Percentiles rank a stretch among this genome's conserved stretches.
Conservation (phyloP, 192 early-diverging fungal species). For the Backusella westeae region DNA sequence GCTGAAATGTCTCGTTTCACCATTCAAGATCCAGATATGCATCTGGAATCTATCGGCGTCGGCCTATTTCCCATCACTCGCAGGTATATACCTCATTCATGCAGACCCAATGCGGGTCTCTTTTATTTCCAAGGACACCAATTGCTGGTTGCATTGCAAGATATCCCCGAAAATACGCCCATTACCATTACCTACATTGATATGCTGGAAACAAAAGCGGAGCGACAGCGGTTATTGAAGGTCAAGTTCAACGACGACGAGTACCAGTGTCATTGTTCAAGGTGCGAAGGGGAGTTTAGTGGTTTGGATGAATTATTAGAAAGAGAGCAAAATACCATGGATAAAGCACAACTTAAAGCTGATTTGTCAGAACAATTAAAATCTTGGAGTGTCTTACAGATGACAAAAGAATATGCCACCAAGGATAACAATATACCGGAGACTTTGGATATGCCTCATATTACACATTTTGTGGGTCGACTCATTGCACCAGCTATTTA, state of each 20-base stretch:
- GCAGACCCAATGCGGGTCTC: slow-evolving; percentile 60
- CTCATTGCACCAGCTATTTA: slow-evolving; percentile 16
- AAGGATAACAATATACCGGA: neutral
- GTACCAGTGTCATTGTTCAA: slow-evolving; percentile 16
- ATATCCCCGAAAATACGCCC: slow-evolving; percentile 53
- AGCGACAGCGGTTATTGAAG: slow-evolving; percentile 6
- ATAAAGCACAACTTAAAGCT: neutral
- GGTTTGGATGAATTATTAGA: neutral
- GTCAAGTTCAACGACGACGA: slow-evolving; percentile 10
- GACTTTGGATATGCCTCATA: slow-evolving; percentile 9
- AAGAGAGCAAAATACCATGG: neutral
- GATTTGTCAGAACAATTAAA: neutral
- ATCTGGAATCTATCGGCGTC: neutral
- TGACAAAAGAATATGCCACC: slow-evolving; percentile 8
- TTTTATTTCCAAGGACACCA: slow-evolving; percentile 52
- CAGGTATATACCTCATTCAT: slow-evolving; percentile 61
- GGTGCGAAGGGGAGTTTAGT: neutral
- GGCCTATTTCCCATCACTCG: slow-evolving; percentile 52
- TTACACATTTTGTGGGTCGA: slow-evolving; percentile 15
- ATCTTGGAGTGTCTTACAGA: slow-evolving; percentile 1
- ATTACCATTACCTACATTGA: slow-evolving; percentile 62
- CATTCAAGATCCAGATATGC: slow-evolving; percentile 21
- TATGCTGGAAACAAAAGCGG: slow-evolving; percentile 28
- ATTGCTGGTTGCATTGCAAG: slow-evolving; percentile 47
- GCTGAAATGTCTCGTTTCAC: neutral